These are phyloP conservation scores for Parmelia sp. DNA, from an alignment of 495 filamentous ascomycete species.

Conservation along the genomic window DNA sequence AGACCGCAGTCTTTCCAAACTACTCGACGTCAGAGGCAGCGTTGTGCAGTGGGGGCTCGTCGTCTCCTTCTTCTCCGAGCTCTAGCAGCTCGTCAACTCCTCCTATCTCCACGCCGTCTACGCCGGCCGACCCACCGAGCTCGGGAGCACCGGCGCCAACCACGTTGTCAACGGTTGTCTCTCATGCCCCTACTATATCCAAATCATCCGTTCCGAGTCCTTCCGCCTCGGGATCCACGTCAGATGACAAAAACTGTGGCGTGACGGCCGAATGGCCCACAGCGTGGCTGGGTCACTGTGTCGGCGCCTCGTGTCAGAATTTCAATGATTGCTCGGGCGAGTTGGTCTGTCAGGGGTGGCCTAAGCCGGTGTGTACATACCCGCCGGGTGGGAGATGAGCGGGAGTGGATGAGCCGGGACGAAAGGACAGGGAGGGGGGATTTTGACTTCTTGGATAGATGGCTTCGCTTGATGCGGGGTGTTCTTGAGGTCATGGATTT, in stretches of 20 bases:
- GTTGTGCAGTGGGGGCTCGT: not conserved
- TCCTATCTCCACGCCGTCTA: not conserved
- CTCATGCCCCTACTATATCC: not conserved
- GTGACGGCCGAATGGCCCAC: not conserved
- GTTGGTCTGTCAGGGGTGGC: slow-evolving; percentile 6
- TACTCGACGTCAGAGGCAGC: not conserved
- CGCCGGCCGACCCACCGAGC: not conserved
- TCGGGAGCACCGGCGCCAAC: not conserved
- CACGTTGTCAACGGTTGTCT: not conserved
- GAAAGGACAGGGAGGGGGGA: not conserved
- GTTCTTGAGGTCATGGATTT: too few relatives aligned
- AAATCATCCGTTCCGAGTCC: not conserved
- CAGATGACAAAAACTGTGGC: not conserved
- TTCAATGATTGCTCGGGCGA: slow-evolving; percentile 13
- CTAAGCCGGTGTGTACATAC: not conserved
- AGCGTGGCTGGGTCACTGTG: not conserved
- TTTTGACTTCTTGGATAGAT: not conserved
- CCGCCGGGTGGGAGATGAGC: not conserved
- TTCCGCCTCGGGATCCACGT: not conserved
- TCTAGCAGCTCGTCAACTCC: not conserved
- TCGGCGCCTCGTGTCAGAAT: not conserved
- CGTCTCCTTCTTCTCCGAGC: not conserved
- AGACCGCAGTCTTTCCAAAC: not conserved
- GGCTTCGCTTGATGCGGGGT: slow-evolving; percentile 3
- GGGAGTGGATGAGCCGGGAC: not conserved